These are phyloP conservation scores for Primulina eburnea DNA, from an alignment of 257 asterid species.

Conservation along the genomic window DNA sequence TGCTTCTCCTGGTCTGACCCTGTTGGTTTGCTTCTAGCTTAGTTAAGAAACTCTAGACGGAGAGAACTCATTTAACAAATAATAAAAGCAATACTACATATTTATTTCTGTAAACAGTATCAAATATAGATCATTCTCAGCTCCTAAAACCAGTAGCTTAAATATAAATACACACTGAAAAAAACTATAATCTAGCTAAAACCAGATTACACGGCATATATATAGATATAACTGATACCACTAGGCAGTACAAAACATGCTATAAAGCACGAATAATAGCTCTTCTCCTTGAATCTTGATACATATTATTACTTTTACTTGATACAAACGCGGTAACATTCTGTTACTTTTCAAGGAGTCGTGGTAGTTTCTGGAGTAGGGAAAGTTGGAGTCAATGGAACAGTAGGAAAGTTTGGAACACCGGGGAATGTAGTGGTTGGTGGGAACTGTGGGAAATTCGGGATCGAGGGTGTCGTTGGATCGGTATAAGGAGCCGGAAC, in stretches of 20 bases:
- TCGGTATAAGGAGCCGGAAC: not conserved
- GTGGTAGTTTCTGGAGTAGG: not conserved
- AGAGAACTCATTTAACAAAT: not conserved
- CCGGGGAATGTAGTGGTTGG: not conserved
- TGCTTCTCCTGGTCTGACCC: too few relatives aligned
- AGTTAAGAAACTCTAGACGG: not conserved
- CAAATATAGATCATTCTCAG: not conserved
- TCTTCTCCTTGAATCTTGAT: too few relatives aligned
- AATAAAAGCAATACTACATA: not conserved
- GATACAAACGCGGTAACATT: not conserved
- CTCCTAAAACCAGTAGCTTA: not conserved
- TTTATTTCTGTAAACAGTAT: not conserved
- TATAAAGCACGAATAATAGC: not conserved
- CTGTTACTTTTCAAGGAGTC: not conserved
- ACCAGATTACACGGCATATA: not conserved
- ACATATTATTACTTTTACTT: not conserved
- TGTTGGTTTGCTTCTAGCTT: too few relatives aligned
- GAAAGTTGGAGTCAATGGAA: not conserved
- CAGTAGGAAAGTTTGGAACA: not conserved
- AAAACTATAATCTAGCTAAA: not conserved
- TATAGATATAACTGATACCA: not conserved
- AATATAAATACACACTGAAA: not conserved
- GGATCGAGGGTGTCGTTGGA: not conserved
- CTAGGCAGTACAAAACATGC: not conserved
- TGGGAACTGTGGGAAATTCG: not conserved